A percentile compares a stretch with the other conserved stretches of the same genome.
phyloP scores from a whole-genome alignment of 2,329 filamentous ascomycete genomes.

The Coniochaeta sp. region DNA sequence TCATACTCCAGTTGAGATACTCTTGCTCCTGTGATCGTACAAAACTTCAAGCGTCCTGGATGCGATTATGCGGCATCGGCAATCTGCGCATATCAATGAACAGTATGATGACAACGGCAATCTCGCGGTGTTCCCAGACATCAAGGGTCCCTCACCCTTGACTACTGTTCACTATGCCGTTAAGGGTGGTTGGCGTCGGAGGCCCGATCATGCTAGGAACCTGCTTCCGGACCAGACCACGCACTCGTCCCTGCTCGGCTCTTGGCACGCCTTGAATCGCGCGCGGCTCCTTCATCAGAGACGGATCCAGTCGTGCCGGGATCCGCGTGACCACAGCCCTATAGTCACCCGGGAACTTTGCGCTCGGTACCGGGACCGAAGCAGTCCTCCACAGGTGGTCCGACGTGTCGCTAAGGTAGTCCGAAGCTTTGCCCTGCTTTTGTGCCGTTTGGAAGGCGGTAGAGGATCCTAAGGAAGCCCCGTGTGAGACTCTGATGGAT shows the following conservation, averaged over 20 bases:
- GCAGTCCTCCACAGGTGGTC: conserved; percentile 76
- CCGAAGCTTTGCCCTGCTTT: conserved; percentile 33
- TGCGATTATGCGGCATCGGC: background rate
- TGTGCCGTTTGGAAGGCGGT: conserved; percentile 25
- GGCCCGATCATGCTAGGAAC: conserved; percentile 31
- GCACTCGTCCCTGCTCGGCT: conserved; percentile 42
- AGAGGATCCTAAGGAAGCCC: conserved; percentile 31
- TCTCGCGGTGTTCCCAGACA: background rate
- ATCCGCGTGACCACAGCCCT: conserved; percentile 54
- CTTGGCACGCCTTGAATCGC: conserved; percentile 82
- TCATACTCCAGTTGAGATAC: background rate
- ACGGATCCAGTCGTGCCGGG: conserved; percentile 76
- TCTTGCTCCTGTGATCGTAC: background rate
- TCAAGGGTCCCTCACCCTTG: background rate
- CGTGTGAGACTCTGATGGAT: conserved; percentile 50
- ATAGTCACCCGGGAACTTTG: conserved; percentile 58
- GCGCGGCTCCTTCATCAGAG: conserved; percentile 85
- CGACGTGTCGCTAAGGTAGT: conserved; percentile 63
- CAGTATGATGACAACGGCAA: background rate
- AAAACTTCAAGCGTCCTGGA: background rate
- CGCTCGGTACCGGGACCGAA: conserved; percentile 51
- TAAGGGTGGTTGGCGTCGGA: conserved; percentile 10
- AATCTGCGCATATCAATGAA: background rate
- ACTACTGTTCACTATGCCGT: background rate
- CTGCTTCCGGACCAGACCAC: conserved; percentile 48